phyloP scores from a whole-genome alignment of 1,139 yeast genomes.

The Yamadazyma diospyri region DNA sequence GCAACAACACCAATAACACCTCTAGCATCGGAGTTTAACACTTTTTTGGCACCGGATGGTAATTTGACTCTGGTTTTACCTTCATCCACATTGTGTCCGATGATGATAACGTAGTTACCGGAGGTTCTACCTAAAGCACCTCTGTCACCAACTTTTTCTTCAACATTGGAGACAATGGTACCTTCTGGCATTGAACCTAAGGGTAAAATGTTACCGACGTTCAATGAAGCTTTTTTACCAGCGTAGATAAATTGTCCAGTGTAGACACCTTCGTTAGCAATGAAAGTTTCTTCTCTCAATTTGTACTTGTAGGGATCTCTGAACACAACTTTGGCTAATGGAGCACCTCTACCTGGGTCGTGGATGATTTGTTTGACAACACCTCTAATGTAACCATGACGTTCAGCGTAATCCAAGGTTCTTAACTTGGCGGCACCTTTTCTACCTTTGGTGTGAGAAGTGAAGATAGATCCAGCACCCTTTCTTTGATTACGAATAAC shows the following conservation, averaged over 20 bases:
- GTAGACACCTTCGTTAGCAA: conserved; percentile 99
- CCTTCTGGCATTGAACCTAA: conserved; percentile 98
- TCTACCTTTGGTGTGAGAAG: conserved; percentile 99
- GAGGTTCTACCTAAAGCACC: conserved; percentile 99
- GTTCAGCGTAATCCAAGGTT: conserved; percentile 98
- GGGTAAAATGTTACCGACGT: conserved; percentile 97
- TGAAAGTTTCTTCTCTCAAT: conserved; percentile 96
- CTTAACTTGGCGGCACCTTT: conserved; percentile 99
- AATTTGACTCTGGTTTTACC: conserved; percentile 98
- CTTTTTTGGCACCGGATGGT: conserved; percentile 98
- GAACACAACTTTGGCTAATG: conserved; percentile 98
- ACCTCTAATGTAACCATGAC: conserved; percentile 99
- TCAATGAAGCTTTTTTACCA: conserved; percentile 97
- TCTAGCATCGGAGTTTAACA: conserved; percentile 93
- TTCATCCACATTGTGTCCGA: conserved; percentile 99
- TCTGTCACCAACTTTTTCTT: conserved; percentile 99
- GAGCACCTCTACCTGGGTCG: conserved; percentile 99
- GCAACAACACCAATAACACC: conserved; percentile 99
- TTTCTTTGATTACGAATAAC: conserved; percentile 99
- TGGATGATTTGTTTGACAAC: conserved; percentile 97
- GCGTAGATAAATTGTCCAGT: conserved; percentile 99
- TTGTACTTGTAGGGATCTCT: conserved; percentile 99
- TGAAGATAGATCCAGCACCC: conserved; percentile 99
- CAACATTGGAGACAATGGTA: conserved; percentile 97
- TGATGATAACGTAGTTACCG: conserved; percentile 97